Evolutionary conservation across 2,329 filamentous ascomycete species (phyloP), one percentile per base, ranked within the genome.

Genomic region (Geosmithia putterillii): DNA sequence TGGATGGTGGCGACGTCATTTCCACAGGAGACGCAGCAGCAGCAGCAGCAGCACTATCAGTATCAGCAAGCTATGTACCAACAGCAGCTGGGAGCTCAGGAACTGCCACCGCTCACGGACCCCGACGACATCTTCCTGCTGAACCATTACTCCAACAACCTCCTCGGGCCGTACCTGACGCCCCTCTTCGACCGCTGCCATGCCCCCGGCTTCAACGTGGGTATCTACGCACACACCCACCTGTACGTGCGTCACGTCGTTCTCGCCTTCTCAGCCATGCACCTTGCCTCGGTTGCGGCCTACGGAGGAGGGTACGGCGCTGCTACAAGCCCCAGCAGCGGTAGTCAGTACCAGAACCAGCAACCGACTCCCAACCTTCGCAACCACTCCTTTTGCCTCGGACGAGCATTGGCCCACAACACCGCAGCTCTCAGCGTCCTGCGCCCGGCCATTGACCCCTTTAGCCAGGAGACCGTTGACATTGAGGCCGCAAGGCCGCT

Each of bases 211-310:
- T 25, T 48, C 7, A 44, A 46, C 34, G 20, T 34, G 8, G 23
- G 42, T n/a, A 45, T 48, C 15, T 38, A 46, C 34, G 25, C 36
- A 19, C 15, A 17, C 18, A 37, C 40, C 6, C 15, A 23, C 7
- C 42, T 39, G 10, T 44, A 45, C 41, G 46, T 48, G 14, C 40
- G 38, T 7, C 39, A 46, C 21, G 39, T 44, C 18, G 32, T 46
- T 1, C 42, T 48, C 19, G 38, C 42, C 40, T 48, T 42, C 42
- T 44, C 46, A 9, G 46, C 44, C 17, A 36, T 48, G 18, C 46
- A 48, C 34, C 44, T 48, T 1, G 42, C 46, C 7, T 46, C 44
- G 20, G 7, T n/a, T 10, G 5, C 9, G 12, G 38, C 38, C 19
- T 40, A 10, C 21, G 21, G 35, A 7, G 35, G 35, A 7, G 7